Evolutionary conservation across 2,329 filamentous ascomycete genomes (phyloP), one percentile per base, ranked within the genome.

Genomic region (Ceratocystiopsis sp.): DNA sequence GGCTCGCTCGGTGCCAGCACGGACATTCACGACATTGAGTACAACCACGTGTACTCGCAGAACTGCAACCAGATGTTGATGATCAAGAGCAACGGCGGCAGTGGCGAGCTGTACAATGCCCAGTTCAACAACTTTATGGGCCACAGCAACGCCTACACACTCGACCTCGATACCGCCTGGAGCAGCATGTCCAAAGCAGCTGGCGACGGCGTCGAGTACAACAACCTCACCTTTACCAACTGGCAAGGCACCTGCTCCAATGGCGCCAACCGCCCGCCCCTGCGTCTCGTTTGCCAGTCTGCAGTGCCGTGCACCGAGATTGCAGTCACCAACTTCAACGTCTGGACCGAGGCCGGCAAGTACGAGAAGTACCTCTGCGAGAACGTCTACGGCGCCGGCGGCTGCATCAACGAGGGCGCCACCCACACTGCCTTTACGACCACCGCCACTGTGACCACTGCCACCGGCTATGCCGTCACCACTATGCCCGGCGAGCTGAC

Each of bases 11-110:
- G 38, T 4, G 65, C 62, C 7, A 55, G 58, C 13, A 59, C 17
- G 45, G 60, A 66, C 46, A 68, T 75, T 52, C 65, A 64, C 35
- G 58, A 71, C 46, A 62, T 76, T 46, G 54, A 59, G 25, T 76
- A 75, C 59, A 59, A 61, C 50, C 73, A 75, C 52, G 53, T 76
- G 47, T 76, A 76, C 59, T 75, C 71, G 29, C 66, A 63, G 57
- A 59, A 63, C n/a, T 68, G 66, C 11, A 77, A 77, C 61, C 69
- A 77, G 52, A 75, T 76, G 71, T 66, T 68, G 56, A 72, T 74
- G 69, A 67, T 77, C 60, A 78, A 77, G 56, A 68, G 65, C 42
- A 70, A 74, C 50, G 73, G 73, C 37, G 73, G 73, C 35, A 62
- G 54, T 45, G 73, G 73, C 18, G 63, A 58, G 3, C 64, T 76